Conservation (phyloP, 129 eudicot genomes). For the Lactuca saligna region DNA sequence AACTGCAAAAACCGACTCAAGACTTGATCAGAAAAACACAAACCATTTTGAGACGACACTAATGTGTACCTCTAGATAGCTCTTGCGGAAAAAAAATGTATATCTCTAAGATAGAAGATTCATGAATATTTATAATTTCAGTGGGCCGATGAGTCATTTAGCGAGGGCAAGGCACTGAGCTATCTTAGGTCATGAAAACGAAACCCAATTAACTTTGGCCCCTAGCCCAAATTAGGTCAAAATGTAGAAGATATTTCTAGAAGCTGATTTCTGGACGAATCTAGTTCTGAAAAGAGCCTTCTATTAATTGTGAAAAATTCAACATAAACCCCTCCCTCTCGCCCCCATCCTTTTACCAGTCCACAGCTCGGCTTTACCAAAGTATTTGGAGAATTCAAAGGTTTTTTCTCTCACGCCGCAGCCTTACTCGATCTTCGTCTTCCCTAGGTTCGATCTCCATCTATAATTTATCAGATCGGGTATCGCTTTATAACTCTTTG, state of each 20-base stretch:
- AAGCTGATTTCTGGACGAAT: conserved; percentile 17
- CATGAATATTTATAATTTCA: too few species aligned
- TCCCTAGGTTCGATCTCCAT: conserved; percentile 27
- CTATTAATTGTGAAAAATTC: background rate
- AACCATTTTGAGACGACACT: too few species aligned
- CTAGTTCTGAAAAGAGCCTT: conserved; percentile 16
- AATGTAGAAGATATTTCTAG: conserved; percentile 25
- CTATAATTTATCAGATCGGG: conserved; percentile 14
- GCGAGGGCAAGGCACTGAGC: too few species aligned
- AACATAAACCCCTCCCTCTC: conserved; percentile 16
- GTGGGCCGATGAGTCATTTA: too few species aligned
- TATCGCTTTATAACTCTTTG: background rate
- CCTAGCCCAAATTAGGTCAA: background rate
- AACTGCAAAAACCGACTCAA: too few species aligned
- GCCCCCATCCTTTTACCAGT: background rate
- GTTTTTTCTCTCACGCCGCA: conserved; percentile 6
- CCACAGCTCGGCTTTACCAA: conserved; percentile 5
- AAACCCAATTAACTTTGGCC: too few species aligned
- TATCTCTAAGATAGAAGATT: too few species aligned
- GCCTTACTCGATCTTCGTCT: conserved; percentile 13
- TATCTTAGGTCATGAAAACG: too few species aligned
- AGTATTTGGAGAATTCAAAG: conserved; percentile 14
- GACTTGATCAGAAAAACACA: too few species aligned
- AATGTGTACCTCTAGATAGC: too few species aligned
- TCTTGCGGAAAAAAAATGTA: too few species aligned